phyloP scores from a whole-genome alignment of 768 basidiomycete genomes.

The Roridomyces roridus region DNA sequence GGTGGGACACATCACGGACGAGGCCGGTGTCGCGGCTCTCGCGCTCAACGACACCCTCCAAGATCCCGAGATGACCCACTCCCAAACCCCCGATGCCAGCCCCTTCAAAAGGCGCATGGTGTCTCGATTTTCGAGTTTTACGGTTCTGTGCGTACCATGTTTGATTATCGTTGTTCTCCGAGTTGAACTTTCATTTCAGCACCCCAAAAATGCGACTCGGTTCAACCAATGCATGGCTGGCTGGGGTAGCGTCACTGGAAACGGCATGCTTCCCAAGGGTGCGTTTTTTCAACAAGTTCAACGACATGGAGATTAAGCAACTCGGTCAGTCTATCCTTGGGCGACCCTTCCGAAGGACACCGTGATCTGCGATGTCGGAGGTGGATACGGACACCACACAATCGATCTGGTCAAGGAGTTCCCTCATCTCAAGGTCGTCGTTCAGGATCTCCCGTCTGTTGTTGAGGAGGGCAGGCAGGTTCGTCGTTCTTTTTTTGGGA shows the following conservation, averaged over 20 bases:
- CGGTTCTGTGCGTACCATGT: constrained; percentile 8
- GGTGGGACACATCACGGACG: constrained; percentile 30
- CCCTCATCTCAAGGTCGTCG: constrained; percentile 40
- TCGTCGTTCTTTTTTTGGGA: neutral
- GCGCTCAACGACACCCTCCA: constrained; percentile 41
- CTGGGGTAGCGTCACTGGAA: constrained; percentile 33
- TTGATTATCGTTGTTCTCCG: no score
- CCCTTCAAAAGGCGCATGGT: constrained; percentile 26
- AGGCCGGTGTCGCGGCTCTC: constrained; percentile 27
- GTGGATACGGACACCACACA: constrained; percentile 42
- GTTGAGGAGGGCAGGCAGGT: constrained; percentile 38
- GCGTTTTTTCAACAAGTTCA: neutral
- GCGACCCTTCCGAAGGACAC: constrained; percentile 30
- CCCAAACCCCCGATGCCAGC: constrained; percentile 26
- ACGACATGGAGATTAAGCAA: neutral
- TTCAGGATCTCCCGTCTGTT: constrained; percentile 43
- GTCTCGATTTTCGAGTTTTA: constrained; percentile 25
- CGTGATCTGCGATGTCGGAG: constrained; percentile 46
- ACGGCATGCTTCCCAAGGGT: constrained; percentile 36
- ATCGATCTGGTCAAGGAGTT: constrained; percentile 39
- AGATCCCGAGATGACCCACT: no score
- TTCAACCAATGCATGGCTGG: no score
- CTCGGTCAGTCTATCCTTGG: constrained; percentile 42
- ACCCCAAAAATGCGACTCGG: no score
- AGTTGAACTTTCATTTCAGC: no score